Percentiles rank a stretch among this genome's conserved stretches.
Evolutionary conservation across 345 rosid genomes (phyloP).

Genomic region (Lepidium sativum): DNA sequence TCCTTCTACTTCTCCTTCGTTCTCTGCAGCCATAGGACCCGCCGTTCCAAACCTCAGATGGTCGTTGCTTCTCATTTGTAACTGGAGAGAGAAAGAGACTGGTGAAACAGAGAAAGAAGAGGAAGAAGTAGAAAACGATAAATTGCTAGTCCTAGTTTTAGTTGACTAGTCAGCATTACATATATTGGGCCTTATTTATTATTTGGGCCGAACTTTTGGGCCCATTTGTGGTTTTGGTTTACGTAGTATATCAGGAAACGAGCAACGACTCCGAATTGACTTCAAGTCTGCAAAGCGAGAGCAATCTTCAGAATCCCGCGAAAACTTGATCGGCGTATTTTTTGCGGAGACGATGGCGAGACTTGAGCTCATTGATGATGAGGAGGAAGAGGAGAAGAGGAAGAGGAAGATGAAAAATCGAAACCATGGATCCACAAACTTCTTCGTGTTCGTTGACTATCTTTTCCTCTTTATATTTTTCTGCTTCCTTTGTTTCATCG

Average conservation of each 20-base stretch:
- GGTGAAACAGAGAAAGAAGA: neutral
- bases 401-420: conserved; percentile 30
- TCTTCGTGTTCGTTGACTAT: conserved; percentile 68
- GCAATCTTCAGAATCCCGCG: neutral
- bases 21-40: conserved; percentile 25
- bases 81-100: neutral
- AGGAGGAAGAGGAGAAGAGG: neutral
- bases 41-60: neutral
- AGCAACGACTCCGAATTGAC: neutral
- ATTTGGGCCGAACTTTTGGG: neutral
- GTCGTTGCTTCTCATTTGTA: conserved; percentile 11
- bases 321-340: neutral
- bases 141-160: neutral
- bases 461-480: conserved; percentile 62
- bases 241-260: neutral
- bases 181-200: neutral
- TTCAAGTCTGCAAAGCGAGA: neutral
- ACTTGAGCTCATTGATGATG: conserved; percentile 12
- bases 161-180: conserved; percentile 14
- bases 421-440: conserved; percentile 54
- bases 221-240: neutral
- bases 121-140: neutral
- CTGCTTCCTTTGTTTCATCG: conserved; percentile 51
- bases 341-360: conserved; percentile 1
- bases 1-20: conserved; percentile 53